Percentiles rank a stretch among this genome's conserved stretches.
phyloP scores from a whole-genome alignment of 495 filamentous ascomycete genomes.

The Daldinia concentrica region DNA sequence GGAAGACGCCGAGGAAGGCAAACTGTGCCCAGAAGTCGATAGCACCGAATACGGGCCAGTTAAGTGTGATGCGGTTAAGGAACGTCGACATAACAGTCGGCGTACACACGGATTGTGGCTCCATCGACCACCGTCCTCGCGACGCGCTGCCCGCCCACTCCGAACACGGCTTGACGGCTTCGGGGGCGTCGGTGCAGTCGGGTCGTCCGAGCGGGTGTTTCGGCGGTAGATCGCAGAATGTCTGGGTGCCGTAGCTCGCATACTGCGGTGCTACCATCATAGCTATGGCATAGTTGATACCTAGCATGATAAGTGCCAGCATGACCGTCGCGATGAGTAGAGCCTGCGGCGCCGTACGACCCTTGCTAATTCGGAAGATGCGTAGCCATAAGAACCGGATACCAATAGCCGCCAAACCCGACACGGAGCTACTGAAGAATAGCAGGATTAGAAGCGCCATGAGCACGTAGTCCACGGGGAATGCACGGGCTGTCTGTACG shows the following conservation, averaged over 20 bases:
- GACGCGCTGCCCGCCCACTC: conserved; percentile 66
- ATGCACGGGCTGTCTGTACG: conserved; percentile 80
- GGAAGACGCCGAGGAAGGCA: conserved; percentile 82
- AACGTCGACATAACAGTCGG: conserved; percentile 91
- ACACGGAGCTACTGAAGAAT: conserved; percentile 85
- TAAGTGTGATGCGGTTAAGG: conserved; percentile 90
- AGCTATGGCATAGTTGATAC: conserved; percentile 88
- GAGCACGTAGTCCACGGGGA: conserved; percentile 91
- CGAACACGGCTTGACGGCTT: conserved; percentile 81
- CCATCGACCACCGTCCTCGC: conserved; percentile 43
- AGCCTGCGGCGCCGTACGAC: conserved; percentile 90
- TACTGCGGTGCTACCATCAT: conserved; percentile 96
- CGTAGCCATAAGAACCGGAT: conserved; percentile 96
- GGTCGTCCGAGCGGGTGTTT: conserved; percentile 66
- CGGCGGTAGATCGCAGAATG: conserved; percentile 79
- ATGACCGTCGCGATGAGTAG: conserved; percentile 91
- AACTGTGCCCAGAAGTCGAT: conserved; percentile 96
- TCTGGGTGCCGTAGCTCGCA: conserved; percentile 92
- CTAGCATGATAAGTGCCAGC: conserved; percentile 85
- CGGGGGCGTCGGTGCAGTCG: conserved; percentile 78
- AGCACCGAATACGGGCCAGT: conserved; percentile 95
- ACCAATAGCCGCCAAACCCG: conserved; percentile 84
- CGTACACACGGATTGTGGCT: conserved; percentile 80
- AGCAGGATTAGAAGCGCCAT: conserved; percentile 84
- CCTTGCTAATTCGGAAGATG: conserved; percentile 87